phyloP scores from a whole-genome alignment of 306 rosid species.

The Psophocarpus tetragonolobus region DNA sequence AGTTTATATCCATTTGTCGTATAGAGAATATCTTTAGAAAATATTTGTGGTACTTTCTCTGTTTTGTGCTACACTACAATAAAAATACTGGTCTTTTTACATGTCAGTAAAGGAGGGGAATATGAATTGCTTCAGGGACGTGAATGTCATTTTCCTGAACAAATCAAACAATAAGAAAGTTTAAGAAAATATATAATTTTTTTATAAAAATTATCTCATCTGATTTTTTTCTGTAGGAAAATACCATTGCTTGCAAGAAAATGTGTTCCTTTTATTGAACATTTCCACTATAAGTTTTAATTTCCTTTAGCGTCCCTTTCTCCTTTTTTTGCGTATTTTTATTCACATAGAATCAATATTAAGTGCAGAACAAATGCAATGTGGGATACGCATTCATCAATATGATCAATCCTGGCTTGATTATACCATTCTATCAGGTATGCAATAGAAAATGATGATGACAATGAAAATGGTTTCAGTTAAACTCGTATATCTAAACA shows the following conservation, averaged over 20 bases:
- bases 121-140: not conserved
- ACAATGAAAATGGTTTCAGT: not conserved
- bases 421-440: conserved; percentile 71
- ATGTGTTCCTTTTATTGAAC: conserved; percentile 1
- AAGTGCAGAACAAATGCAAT: conserved; percentile 73
- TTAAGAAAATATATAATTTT: not conserved
- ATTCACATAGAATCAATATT: conserved; percentile 20
- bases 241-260: not conserved
- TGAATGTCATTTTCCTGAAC: not conserved
- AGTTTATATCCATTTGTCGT: conserved; percentile 11
- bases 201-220: not conserved
- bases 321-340: not conserved
- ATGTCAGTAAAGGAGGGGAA: not conserved
- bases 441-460: not conserved
- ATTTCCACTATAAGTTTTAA: not conserved
- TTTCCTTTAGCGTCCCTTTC: not conserved
- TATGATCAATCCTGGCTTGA: conserved; percentile 62
- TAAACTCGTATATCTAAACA: conserved; percentile 16
- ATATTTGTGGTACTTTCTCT: not conserved
- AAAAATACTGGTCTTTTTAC: conserved; percentile 2
- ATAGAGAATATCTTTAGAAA: not conserved
- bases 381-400: conserved; percentile 87
- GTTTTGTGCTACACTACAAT: not conserved
- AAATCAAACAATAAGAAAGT: not conserved
- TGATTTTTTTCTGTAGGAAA: not conserved